phyloP scores from a whole-genome alignment of 2,329 filamentous ascomycete species.

The Macroventuria anomochaeta region DNA sequence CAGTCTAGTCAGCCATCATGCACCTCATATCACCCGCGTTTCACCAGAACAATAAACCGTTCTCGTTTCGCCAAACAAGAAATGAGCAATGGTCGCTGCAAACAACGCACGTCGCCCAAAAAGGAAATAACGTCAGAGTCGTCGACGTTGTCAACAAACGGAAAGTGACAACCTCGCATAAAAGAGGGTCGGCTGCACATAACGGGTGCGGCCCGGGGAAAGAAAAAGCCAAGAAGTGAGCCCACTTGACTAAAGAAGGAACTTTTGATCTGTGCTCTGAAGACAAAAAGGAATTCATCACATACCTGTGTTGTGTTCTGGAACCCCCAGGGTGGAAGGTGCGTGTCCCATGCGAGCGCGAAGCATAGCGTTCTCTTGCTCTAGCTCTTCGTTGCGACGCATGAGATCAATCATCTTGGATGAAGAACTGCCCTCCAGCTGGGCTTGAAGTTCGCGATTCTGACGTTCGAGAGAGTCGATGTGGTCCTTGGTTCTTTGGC shows the following conservation, averaged over 20 bases:
- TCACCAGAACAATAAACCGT: conserved; percentile 6
- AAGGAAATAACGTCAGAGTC: conserved; percentile 21
- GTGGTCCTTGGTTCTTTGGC: conserved; percentile 65
- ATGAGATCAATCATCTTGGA: conserved; percentile 59
- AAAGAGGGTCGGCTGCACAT: conserved; percentile 24
- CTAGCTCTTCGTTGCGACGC: conserved; percentile 61
- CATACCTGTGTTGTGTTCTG: conserved; percentile 48
- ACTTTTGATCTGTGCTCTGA: conserved; percentile 36
- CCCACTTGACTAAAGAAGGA: conserved; percentile 24
- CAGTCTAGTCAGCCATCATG: conserved; percentile 27
- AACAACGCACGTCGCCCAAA: conserved; percentile 37
- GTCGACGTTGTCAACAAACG: conserved; percentile 17
- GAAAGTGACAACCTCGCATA: conserved; percentile 21
- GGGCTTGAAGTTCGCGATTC: conserved; percentile 59
- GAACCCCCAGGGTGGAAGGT: conserved; percentile 48
- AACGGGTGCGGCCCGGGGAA: conserved; percentile 34
- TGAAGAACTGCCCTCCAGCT: conserved; percentile 53
- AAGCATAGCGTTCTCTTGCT: conserved; percentile 62
- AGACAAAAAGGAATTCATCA: conserved; percentile 27
- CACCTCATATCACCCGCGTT: conserved; percentile 25
- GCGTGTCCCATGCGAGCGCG: conserved; percentile 57
- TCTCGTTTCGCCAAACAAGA: conserved; percentile 17
- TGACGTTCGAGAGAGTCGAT: conserved; percentile 64
- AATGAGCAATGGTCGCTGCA: conserved; percentile 25
- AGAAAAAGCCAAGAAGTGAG: conserved; percentile 38